Evolutionary conservation across 495 filamentous ascomycete genomes (phyloP), one percentile per base, ranked within the genome.

Genomic region (Tuber indicum): DNA sequence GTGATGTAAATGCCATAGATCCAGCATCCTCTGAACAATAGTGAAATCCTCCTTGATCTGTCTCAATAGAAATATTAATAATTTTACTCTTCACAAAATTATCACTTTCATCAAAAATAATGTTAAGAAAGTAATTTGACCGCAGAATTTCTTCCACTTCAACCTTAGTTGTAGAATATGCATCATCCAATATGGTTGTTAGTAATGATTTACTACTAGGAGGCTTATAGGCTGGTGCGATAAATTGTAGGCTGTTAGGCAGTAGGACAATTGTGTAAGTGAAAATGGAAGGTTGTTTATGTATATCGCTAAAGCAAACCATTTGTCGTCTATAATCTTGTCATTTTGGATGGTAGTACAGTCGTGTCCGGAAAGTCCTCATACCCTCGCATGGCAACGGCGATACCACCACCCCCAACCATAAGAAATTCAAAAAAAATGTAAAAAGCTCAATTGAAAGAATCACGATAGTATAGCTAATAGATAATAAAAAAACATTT

Each of bases 211-310:
- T 43, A 21, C 23, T n/a, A 9, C 6, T 26, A 10, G n/a, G 72
- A 21, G 46, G 46, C 4, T 47, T 47, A 58, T 58, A 74, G 23
- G 72, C 72, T 58, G 72, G 72, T 52, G 45, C 72, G 41, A 58
- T 39, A 41, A 74, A 74, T 43, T 41, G 46, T 21, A 74, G 26
- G 46, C 46, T 47, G 2, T 47, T 21, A 21, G 16, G 14, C 19
- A 21, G 17, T 47, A 47, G 46, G 46, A 0, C 0, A 17, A 47
- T 47, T 47, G 16, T 21, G 46, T 21, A 23, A 62, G 42, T 7
- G 49, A 42, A n/a, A 74, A 74, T 23, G n/a, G 72, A 16, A 74
- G 46, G 72, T 62, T 74, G 32, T 74, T 74, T 21, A 74, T 74
- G 3, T 74, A 74, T 58, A 74, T 39, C 17, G 26, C 49, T 62